Evolutionary conservation across 2,329 filamentous ascomycete species (phyloP).

Genomic region (Macroventuria anomochaeta): DNA sequence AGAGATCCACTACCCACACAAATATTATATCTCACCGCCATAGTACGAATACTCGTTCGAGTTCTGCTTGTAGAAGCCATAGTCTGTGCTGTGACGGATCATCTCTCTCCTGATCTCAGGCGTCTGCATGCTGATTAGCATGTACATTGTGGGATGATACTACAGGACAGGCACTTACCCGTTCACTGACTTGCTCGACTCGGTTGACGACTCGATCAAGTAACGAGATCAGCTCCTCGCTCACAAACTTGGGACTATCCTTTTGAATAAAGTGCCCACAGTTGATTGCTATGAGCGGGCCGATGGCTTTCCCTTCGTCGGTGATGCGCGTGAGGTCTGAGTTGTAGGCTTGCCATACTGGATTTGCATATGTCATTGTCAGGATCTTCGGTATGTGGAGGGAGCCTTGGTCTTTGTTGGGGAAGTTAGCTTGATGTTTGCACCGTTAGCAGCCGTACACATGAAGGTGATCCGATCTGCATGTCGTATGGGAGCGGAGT

Average conservation of each 20-base stretch:
- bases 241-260: conserved; percentile 56
- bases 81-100: conserved; percentile 16
- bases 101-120: conserved; percentile 18
- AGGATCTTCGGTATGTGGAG: conserved; percentile 46
- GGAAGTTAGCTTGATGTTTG: conserved; percentile 6
- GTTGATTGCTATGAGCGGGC: conserved; percentile 55
- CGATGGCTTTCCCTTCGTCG: conserved; percentile 48
- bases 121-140: background rate
- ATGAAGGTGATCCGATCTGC: background rate
- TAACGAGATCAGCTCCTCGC: conserved; percentile 41
- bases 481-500: background rate
- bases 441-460: background rate
- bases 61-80: conserved; percentile 1
- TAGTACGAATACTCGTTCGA: conserved; percentile 1
- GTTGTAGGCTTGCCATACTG: conserved; percentile 63
- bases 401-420: conserved; percentile 28
- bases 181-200: conserved; percentile 43
- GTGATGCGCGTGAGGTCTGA: conserved; percentile 57
- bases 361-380: conserved; percentile 60
- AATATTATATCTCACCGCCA: conserved; percentile 7
- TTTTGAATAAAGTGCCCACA: conserved; percentile 64
- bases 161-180: conserved; percentile 13
- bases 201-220: conserved; percentile 46
- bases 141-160: background rate
- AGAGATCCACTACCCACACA: background rate